phyloP scores from a whole-genome alignment of 23 red algal genomes.

The Gracilariopsis chorda region DNA sequence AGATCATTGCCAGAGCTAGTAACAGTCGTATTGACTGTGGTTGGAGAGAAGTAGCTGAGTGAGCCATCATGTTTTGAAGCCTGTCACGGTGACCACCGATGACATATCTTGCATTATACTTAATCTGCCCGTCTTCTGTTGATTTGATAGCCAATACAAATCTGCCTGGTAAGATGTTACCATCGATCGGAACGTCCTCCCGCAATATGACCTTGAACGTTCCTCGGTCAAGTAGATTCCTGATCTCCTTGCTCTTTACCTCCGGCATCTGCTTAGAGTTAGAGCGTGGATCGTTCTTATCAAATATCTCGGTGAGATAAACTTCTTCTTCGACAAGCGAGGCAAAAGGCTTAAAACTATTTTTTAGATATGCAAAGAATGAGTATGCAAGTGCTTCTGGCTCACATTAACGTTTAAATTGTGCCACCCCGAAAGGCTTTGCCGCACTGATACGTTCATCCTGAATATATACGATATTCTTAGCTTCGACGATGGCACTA shows the following conservation, averaged over 20 bases:
- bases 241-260: not conserved
- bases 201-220: not conserved
- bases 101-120: not conserved
- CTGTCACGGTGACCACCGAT: not conserved
- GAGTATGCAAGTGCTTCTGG: not conserved
- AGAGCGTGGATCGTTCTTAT: not conserved
- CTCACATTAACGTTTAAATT: not conserved
- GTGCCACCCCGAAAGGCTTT: not conserved
- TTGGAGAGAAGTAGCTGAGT: not conserved
- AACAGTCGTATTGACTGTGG: not conserved
- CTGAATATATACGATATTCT: not conserved
- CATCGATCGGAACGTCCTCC: not conserved
- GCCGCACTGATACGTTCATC: not conserved
- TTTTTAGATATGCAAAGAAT: not conserved
- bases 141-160: slow-evolving; percentile 14
- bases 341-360: not conserved
- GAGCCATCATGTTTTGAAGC: not conserved
- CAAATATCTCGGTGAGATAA: not conserved
- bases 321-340: not conserved
- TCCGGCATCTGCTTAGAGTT: not conserved
- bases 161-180: not conserved
- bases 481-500: not conserved
- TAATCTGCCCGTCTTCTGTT: not conserved
- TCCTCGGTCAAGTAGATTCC: not conserved
- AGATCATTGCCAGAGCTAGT: not conserved